phyloP scores from a whole-genome alignment of 2,329 filamentous ascomycete genomes.

The Lecanicillium sp. region DNA sequence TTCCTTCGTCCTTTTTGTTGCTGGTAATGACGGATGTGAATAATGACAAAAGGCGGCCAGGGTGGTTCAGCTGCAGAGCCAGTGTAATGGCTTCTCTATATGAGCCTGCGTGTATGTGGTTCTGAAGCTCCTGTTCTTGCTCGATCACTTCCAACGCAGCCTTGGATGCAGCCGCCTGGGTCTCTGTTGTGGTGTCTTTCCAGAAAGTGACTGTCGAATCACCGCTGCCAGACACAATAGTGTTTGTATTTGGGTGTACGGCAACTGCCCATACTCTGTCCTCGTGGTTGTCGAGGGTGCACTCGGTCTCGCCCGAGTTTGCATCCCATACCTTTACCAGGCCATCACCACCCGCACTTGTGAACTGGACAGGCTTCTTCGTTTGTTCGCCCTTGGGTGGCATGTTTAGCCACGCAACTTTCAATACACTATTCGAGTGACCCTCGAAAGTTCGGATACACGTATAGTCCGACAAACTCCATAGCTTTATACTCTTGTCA shows the following conservation, averaged over 20 bases:
- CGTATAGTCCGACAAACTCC: slow-evolving; percentile 86
- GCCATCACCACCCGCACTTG: slow-evolving; percentile 85
- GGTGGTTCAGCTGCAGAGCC: slow-evolving; percentile 89
- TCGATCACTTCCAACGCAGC: slow-evolving; percentile 76
- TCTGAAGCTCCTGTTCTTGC: slow-evolving; percentile 89
- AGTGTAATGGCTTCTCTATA: slow-evolving; percentile 91
- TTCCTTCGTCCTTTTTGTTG: slow-evolving; percentile 50
- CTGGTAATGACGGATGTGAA: slow-evolving; percentile 72
- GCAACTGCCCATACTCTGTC: slow-evolving; percentile 91
- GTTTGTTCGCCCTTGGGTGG: slow-evolving; percentile 39
- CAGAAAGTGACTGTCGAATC: slow-evolving; percentile 94
- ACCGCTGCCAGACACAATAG: slow-evolving; percentile 81
- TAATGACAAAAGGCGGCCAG: slow-evolving; percentile 72
- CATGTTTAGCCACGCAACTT: slow-evolving; percentile 75
- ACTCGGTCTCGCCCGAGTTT: slow-evolving; percentile 72
- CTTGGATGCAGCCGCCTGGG: slow-evolving; percentile 63
- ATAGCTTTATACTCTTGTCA: slow-evolving; percentile 93
- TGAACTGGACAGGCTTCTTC: slow-evolving; percentile 61
- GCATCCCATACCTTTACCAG: slow-evolving; percentile 96
- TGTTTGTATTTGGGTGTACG: slow-evolving; percentile 58
- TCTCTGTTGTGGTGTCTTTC: slow-evolving; percentile 81
- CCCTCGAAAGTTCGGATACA: slow-evolving; percentile 93
- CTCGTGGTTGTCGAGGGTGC: slow-evolving; percentile 92
- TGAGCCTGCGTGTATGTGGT: slow-evolving; percentile 79
- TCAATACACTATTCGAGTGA: slow-evolving; percentile 90